phyloP scores from a whole-genome alignment of 2,329 filamentous ascomycete genomes.

The Cercospora sp. region DNA sequence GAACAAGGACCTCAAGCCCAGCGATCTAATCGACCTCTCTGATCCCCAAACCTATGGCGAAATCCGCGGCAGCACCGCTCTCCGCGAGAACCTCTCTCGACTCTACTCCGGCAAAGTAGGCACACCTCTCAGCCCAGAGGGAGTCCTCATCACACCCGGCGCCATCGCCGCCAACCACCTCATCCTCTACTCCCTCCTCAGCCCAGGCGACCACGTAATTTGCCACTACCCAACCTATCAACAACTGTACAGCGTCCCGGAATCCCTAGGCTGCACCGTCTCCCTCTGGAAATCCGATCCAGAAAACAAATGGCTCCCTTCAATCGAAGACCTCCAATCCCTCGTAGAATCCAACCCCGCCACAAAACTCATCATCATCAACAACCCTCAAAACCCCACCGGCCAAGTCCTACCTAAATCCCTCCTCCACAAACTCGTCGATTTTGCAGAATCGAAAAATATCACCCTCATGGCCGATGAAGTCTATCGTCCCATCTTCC shows the following conservation, averaged over 20 bases:
- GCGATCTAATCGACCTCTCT: conserved; percentile 51
- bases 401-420: conserved; percentile 66
- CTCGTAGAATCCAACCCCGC: conserved; percentile 62
- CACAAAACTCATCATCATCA: conserved; percentile 70
- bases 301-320: conserved; percentile 65
- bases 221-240: conserved; percentile 87
- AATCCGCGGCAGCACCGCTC: conserved; percentile 65
- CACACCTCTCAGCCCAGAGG: conserved; percentile 55
- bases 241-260: conserved; percentile 75
- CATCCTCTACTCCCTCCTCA: conserved; percentile 70
- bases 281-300: conserved; percentile 71
- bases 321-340: conserved; percentile 63
- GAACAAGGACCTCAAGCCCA: conserved; percentile 49
- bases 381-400: conserved; percentile 81
- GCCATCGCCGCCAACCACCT: conserved; percentile 84
- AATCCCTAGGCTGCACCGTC: conserved; percentile 73
- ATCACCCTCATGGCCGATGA: conserved; percentile 75
- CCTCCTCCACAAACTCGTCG: conserved; percentile 61
- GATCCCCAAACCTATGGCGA: conserved; percentile 69
- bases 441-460: conserved; percentile 61
- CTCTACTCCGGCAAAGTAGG: conserved; percentile 61
- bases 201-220: conserved; percentile 76
- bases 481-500: conserved; percentile 82
- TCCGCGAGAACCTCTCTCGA: conserved; percentile 65
- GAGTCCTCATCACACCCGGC: conserved; percentile 74